Base-by-base conservation (phyloP, 352 stramenopile genomes). In the Phytophthora pseudosyringae region DNA sequence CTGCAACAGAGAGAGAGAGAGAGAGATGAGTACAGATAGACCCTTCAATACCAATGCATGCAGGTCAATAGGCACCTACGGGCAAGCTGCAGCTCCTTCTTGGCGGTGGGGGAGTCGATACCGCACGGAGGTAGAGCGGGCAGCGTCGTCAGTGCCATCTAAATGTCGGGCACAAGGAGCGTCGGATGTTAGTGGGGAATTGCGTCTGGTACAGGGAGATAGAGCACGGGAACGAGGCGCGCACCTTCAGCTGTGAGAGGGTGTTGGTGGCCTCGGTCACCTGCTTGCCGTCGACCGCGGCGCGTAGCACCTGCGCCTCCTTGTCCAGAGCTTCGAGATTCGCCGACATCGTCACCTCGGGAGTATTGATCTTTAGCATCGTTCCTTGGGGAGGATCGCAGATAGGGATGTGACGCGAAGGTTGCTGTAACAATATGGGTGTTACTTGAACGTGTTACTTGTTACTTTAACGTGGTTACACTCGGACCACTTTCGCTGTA, bases 141-240 rank as follows among this genome's bases (percentile, higher is more conserved):
- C 39, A 97, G 78, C 64, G 75, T 79, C 45, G 80, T 97, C 44
- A 97, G 57, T 49, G 89, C 82, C 50, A 95, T 92, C 91, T 97
- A 75, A 11, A 44, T 3, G 13, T 40, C 8, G 21, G 33, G 59
- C 6, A 40, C 5, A 28, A 28, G 5, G 18, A 39, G 3, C 21
- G 12, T 33, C 16, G n/a, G 8, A 11, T 32, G 21, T 35, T 44
- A 21, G 18, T 41, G 6, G 1, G n/a, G n/a, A 21, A 43, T 43
- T 28, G 6, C 8, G 28, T 29, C 25, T 40, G 11, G 12, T 6
- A 40, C 44, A 40, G 4, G 26, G 18, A 15, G 10, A 7, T 36
- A 6, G 29, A 4, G 25, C 41, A n/a, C 0, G 4, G 35, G 28
- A 47, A 47, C 33, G 13, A 21, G 1, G 6, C 4, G 53, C 66